Conservation (phyloP, 106 monocot genomes). For the Apostasia ramifera region DNA sequence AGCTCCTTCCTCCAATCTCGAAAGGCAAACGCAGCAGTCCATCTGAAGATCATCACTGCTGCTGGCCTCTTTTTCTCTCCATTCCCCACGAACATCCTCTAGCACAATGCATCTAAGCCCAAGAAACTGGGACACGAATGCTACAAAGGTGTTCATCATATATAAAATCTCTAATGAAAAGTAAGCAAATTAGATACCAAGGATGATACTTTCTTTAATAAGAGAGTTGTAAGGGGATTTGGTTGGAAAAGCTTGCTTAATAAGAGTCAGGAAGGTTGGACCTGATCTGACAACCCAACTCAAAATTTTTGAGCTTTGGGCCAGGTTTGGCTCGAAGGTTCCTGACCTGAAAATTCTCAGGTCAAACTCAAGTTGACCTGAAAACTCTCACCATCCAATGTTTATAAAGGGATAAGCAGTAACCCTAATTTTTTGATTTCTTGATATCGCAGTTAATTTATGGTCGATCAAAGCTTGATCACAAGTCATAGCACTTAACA, state of each 20-base stretch:
- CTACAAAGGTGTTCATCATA: conserved; percentile 10
- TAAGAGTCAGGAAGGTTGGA: too few species aligned
- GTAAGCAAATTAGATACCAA: not conserved
- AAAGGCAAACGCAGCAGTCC: conserved; percentile 47
- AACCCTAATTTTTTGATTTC: too few species aligned
- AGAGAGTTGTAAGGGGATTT: not conserved
- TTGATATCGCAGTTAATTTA: too few species aligned
- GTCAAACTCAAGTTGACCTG: too few species aligned
- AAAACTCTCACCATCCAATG: too few species aligned
- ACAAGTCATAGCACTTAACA: too few species aligned
- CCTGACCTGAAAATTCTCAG: too few species aligned
- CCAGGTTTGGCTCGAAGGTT: too few species aligned
- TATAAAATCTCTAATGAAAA: not conserved
- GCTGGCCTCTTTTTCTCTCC: not conserved
- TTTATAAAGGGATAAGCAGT: too few species aligned
- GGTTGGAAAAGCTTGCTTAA: not conserved
- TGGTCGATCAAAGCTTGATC: too few species aligned
- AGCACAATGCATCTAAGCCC: conserved; percentile 9
- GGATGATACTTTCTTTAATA: not conserved
- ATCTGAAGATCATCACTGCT: conserved; percentile 9
- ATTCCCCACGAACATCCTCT: not conserved
- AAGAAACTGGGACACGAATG: conserved; percentile 15
- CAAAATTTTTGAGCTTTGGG: too few species aligned
- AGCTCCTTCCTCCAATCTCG: conserved; percentile 23
- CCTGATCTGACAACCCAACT: too few species aligned